phyloP scores from a whole-genome alignment of 2,329 filamentous ascomycete species.

The Talaromyces sp. region DNA sequence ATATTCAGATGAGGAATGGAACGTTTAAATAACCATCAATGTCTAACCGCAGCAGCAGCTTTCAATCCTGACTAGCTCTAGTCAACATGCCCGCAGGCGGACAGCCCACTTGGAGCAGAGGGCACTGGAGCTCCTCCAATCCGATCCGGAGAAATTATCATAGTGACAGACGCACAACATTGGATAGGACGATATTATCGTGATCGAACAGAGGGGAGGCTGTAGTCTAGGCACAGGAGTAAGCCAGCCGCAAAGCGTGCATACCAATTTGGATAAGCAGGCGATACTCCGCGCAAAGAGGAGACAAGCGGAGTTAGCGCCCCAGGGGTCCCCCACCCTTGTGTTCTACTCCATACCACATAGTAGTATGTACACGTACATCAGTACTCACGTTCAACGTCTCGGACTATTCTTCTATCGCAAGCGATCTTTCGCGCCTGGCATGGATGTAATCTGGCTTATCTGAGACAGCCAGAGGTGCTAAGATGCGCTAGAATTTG shows the following conservation, averaged over 20 bases:
- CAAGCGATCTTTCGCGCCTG: slow-evolving; percentile 11
- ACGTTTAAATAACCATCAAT: slow-evolving; percentile 5
- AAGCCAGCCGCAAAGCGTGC: slow-evolving; percentile 2
- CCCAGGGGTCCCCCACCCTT: slow-evolving; percentile 5
- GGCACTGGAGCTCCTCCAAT: slow-evolving; percentile 1
- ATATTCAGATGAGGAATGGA: background rate
- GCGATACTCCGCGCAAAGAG: slow-evolving; percentile 15
- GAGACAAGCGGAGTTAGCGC: slow-evolving; percentile 11
- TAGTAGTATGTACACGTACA: too few relatives aligned
- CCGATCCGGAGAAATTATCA: slow-evolving; percentile 1
- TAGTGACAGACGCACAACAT: background rate
- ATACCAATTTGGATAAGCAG: background rate
- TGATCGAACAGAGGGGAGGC: background rate
- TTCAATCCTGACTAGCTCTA: slow-evolving; percentile 1
- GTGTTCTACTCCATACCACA: background rate
- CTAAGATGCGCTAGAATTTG: background rate
- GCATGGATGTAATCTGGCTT: slow-evolving; percentile 3
- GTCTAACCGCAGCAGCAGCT: background rate
- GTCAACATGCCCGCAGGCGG: background rate
- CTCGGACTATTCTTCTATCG: slow-evolving; percentile 1
- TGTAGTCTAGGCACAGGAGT: background rate
- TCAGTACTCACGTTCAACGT: background rate
- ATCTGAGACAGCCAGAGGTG: background rate
- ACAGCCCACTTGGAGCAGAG: background rate
- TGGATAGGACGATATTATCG: slow-evolving; percentile 3